phyloP scores from a whole-genome alignment of 805 yeast species.

The Candida ulmi region DNA sequence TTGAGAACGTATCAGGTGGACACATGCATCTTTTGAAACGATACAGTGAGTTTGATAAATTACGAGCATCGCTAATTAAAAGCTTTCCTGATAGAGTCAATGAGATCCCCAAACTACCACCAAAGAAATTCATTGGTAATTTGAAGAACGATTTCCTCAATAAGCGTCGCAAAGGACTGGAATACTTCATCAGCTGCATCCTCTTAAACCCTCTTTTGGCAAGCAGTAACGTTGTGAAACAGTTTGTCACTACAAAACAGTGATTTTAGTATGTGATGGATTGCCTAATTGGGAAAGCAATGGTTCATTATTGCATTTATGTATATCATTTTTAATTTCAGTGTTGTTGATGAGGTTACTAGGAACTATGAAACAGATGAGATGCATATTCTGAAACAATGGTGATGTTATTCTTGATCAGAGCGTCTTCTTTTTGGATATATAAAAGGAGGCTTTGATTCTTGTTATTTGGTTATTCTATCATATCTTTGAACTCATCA shows the following conservation, averaged over 20 bases:
- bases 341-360: too few species aligned
- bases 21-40: constrained; percentile 46
- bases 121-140: constrained; percentile 29
- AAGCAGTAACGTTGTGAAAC: constrained; percentile 25
- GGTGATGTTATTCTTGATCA: too few species aligned
- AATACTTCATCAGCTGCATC: constrained; percentile 38
- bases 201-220: constrained; percentile 37
- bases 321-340: too few species aligned
- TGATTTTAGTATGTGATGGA: background rate
- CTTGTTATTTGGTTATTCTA: too few species aligned
- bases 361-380: too few species aligned
- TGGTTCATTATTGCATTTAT: background rate
- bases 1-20: constrained; percentile 29
- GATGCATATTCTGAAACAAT: too few species aligned
- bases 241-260: constrained; percentile 17
- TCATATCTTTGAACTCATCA: too few species aligned
- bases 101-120: constrained; percentile 42
- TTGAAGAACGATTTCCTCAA: constrained; percentile 28
- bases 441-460: too few species aligned
- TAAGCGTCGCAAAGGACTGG: constrained; percentile 35
- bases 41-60: constrained; percentile 54
- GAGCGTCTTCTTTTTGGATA: too few species aligned
- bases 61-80: constrained; percentile 34
- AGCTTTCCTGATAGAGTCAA: constrained; percentile 30
- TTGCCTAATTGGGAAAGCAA: background rate